A percentile compares a stretch with the other conserved stretches of the same genome.
phyloP scores from a whole-genome alignment of 306 rosid species.

The Alnus rubra region DNA sequence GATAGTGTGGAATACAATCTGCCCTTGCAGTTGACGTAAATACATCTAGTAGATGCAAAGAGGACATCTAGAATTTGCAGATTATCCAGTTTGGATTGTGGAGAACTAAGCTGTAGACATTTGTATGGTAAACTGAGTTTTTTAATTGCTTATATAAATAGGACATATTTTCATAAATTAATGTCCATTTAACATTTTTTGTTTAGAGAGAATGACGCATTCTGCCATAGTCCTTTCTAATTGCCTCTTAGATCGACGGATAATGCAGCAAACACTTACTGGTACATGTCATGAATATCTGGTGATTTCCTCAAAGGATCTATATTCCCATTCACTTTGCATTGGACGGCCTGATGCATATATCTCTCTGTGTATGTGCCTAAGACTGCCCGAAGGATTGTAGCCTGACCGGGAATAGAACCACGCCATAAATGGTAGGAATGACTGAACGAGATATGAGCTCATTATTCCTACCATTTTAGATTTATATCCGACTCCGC shows the following conservation, averaged over 20 bases:
- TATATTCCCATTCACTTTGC: not conserved
- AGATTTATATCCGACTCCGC: too few species aligned
- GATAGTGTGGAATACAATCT: slow-evolving; percentile 1
- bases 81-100: slow-evolving; percentile 4
- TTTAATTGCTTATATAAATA: not conserved
- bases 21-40: slow-evolving; percentile 22
- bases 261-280: not conserved
- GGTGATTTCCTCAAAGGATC: too few species aligned
- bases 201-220: not conserved
- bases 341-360: not conserved
- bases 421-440: too few species aligned
- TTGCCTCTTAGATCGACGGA: not conserved
- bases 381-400: not conserved
- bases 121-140: not conserved
- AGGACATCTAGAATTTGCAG: slow-evolving; percentile 1
- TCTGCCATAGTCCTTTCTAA: not conserved
- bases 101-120: not conserved
- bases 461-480: too few species aligned
- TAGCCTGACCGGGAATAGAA: too few species aligned
- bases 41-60: slow-evolving; percentile 11
- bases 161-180: not conserved
- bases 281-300: too few species aligned
- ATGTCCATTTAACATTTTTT: not conserved
- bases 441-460: too few species aligned
- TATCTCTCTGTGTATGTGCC: too few species aligned